Conservation (phyloP, 352 stramenopile species). For the Proteromonas lacertae region DNA sequence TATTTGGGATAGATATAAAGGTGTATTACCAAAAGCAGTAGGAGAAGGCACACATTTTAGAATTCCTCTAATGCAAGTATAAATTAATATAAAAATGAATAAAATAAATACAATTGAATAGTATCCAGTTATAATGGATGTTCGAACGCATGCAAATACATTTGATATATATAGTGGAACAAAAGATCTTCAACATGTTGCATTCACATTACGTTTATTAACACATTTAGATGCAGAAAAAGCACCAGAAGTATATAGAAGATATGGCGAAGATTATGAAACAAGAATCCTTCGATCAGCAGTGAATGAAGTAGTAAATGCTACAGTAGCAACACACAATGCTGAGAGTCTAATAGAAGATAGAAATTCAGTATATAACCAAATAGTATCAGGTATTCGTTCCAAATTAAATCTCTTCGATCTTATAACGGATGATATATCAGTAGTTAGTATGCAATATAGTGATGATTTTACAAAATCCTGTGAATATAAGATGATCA, state of each 20-base stretch:
- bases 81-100: too few relatives aligned
- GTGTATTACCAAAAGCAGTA: constrained; percentile 67
- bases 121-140: constrained; percentile 87
- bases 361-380: constrained; percentile 72
- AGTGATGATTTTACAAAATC: constrained; percentile 88
- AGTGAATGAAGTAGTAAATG: constrained; percentile 70
- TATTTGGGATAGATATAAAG: constrained; percentile 91
- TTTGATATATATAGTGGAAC: constrained; percentile 80
- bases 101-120: too few relatives aligned
- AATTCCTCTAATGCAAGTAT: constrained; percentile 72
- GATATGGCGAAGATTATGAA: constrained; percentile 84
- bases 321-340: constrained; percentile 86
- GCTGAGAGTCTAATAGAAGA: constrained; percentile 92
- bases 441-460: constrained; percentile 98
- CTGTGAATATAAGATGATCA: constrained; percentile 98
- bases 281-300: constrained; percentile 94
- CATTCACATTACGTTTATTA: constrained; percentile 2
- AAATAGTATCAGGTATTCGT: constrained; percentile 80
- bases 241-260: constrained; percentile 72
- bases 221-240: constrained; percentile 62
- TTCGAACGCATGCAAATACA: constrained; percentile 75
- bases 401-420: constrained; percentile 80
- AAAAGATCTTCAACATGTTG: constrained; percentile 97
- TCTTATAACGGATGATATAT: constrained; percentile 92
- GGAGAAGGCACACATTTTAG: constrained; percentile 95